Evolutionary conservation across 345 rosid genomes (phyloP), one percentile per base, ranked within the genome.

Genomic region (Viola odorata): DNA sequence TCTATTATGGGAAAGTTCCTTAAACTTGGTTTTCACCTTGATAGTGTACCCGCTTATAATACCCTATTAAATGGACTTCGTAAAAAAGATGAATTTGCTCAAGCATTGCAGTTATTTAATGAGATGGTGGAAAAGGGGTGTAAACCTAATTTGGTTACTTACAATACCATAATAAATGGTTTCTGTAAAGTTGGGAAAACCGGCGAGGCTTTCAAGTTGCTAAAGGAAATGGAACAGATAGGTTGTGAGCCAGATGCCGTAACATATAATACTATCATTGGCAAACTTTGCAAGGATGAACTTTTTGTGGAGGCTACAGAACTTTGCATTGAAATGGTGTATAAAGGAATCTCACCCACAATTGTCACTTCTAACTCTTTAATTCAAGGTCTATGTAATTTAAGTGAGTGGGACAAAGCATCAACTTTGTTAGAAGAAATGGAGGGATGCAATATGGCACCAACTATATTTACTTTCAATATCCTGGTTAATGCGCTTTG

Each of bases 1-100:
- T 66, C 62, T 13, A 37, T 47, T 55, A 45, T 64, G 37, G 57
- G 56, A 32, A 66, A 58, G 36, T 13, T 57, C 15, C n/a, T 50
- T 9, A 58, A 58, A 17, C 17, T 50, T 0, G 69, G 69, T 23
- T 41, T 37, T 23, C 32, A 58, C 11, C 69, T 63, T 5, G 16
- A 50, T 17, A n/a, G 17, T 50, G 7, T 50, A 11, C 39, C 53
- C 0, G 32, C 32, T 23, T 23, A 23, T 23, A 23, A 23, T 23
- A 23, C 32, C 32, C 1, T 23, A 23, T 23, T 23, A 23, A 23
- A 15, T 51, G 54, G 54, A 6, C 54, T 51, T 8, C 14, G 54
- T 16, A 7, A 47, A 10, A n/a, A 47, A n/a, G 5, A 47, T 4
- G 13, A 47, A 47, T 5, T 47, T n/a, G 12, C 10, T 10, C 50